Conservation (phyloP, 768 basidiomycete species). For the Tylopilus subfusipes region DNA sequence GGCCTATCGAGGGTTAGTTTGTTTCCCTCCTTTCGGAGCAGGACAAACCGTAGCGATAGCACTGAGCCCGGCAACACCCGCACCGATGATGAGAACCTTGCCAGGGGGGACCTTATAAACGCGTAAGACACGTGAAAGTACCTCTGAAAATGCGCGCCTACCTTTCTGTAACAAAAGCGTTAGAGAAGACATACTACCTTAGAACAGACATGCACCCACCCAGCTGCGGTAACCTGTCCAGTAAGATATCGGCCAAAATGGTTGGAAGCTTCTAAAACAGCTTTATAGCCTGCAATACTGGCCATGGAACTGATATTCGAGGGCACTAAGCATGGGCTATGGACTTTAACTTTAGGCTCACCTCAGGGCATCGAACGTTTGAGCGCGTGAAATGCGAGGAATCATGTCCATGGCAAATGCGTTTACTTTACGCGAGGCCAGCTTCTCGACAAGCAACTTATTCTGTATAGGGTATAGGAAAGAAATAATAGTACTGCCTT, state of each 20-base stretch:
- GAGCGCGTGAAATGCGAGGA: conserved; percentile 86
- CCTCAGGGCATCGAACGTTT: conserved; percentile 88
- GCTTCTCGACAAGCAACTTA: conserved; percentile 63
- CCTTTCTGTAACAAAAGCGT: conserved; percentile 37
- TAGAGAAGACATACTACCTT: conserved; percentile 5
- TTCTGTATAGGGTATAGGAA: conserved; percentile 85
- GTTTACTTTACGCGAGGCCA: conserved; percentile 64
- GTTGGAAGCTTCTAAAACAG: conserved; percentile 86
- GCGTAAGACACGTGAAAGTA: conserved; percentile 17
- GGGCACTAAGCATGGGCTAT: conserved; percentile 1
- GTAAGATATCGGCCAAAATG: conserved; percentile 87
- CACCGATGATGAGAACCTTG: conserved; percentile 85
- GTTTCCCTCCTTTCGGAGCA: background rate
- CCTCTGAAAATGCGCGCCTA: conserved; percentile 14
- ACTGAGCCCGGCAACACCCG: conserved; percentile 84
- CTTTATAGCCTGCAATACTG: conserved; percentile 94
- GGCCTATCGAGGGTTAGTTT: conserved; percentile 44
- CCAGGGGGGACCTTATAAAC: conserved; percentile 69
- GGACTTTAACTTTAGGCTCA: conserved; percentile 25
- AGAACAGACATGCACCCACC: conserved; percentile 45
- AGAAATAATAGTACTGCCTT: conserved; percentile 77
- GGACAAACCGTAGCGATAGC: conserved; percentile 74
- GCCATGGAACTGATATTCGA: conserved; percentile 69
- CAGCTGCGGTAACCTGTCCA: conserved; percentile 88
- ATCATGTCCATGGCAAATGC: conserved; percentile 91